Evolutionary conservation across 164 flowering plant genomes (phyloP), one percentile per base, ranked within the genome.

Genomic region (Berberis thunbergii): DNA sequence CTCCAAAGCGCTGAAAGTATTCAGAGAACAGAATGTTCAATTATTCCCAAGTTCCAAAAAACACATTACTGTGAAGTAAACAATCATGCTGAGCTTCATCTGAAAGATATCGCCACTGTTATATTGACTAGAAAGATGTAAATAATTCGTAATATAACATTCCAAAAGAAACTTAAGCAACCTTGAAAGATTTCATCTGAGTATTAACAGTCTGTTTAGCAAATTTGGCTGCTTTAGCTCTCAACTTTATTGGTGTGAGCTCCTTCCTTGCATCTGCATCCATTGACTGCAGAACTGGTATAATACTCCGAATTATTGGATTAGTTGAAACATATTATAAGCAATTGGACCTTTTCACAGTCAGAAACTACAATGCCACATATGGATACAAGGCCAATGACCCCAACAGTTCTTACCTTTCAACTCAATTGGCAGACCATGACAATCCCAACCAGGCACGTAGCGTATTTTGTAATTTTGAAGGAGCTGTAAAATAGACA

Each of bases 391-490:
- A 57, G 39, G 49, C 9, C 43, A 54, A 49, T 38, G 54, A 69
- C 7, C 49, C 13, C 43, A 49, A 49, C 26, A 43, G 62, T 57
- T 77, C 88, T 89, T 87, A 76, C 98, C 98, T 91, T 94, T 94
- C 77, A 94, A 78, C 74, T 95, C 99, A 75, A 95, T 95, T 44
- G 99, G 99, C 64, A 95, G 78, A 60, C 99, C 99, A 80, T 95
- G 99, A 57, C 97, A 91, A 81, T 95, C 99, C 99, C 97, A 95
- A 60, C 99, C 99, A 72, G 99, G 99, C 65, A 91, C 86, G 72
- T 78, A 95, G 49, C 77, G 84, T 66, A 94, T 96, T 77, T 89
- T 88, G 72, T 70, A 85, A 66, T 87, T 85, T 75, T 87, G 97
- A 75, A 91, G 96, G 75, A 95, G 96, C 99, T 94, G 88, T 66